phyloP scores from a whole-genome alignment of 768 basidiomycete species.

The Cystofilobasidium bisporidii region DNA sequence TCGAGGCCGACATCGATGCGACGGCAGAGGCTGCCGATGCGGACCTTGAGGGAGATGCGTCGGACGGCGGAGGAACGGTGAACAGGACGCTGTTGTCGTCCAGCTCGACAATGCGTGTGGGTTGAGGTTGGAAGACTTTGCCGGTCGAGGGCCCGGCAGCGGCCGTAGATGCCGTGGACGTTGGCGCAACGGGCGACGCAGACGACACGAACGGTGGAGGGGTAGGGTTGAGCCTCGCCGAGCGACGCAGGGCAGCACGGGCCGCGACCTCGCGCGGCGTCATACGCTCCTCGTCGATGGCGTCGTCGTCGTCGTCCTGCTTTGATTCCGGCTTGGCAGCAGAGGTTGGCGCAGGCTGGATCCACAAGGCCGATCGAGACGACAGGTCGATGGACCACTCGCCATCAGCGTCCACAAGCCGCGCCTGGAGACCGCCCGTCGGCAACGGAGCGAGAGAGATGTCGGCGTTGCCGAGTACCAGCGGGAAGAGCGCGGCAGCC shows the following conservation, averaged over 20 bases:
- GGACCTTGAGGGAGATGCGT: too few relatives aligned
- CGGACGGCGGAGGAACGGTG: not conserved
- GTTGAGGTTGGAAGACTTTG: not conserved
- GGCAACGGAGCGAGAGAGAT: not conserved
- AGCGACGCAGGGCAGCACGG: slow-evolving; percentile 5
- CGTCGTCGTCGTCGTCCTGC: too few relatives aligned
- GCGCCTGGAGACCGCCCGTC: too few relatives aligned
- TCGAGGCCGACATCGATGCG: not conserved
- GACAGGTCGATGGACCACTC: too few relatives aligned
- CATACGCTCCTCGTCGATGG: not conserved
- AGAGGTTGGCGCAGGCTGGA: too few relatives aligned
- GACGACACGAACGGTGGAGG: not conserved
- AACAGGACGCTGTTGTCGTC: not conserved
- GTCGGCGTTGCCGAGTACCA: not conserved
- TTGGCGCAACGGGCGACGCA: not conserved
- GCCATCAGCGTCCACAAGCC: too few relatives aligned
- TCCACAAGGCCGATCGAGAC: too few relatives aligned
- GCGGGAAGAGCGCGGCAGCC: not conserved
- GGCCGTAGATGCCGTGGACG: too few relatives aligned
- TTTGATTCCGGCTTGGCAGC: too few relatives aligned
- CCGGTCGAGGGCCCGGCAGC: not conserved
- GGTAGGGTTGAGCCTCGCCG: not conserved
- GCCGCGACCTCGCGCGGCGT: slow-evolving; percentile 12
- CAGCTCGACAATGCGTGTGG: not conserved
- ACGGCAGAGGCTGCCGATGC: too few relatives aligned